Conservation (phyloP, 441 rosid genomes). For the Gossypium lobatum region DNA sequence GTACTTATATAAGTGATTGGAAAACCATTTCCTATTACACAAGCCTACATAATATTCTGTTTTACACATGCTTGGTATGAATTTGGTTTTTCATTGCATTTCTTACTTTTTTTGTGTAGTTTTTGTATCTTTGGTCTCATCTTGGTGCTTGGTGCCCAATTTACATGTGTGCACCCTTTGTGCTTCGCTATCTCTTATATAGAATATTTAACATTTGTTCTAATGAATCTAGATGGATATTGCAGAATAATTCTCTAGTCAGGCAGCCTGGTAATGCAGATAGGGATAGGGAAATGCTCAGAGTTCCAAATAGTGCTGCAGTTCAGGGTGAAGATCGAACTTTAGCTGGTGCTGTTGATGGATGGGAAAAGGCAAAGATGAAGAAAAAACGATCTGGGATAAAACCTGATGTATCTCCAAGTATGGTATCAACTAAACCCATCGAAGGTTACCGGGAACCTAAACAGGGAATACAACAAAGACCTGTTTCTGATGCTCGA, state of each 20-base stretch:
- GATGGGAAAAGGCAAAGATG: slow-evolving; percentile 97
- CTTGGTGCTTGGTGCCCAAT: not conserved
- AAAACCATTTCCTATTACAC: not conserved
- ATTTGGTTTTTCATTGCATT: not conserved
- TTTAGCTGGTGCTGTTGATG: slow-evolving; percentile 69
- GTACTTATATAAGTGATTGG: not conserved
- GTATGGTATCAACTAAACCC: slow-evolving; percentile 46
- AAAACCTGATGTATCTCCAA: slow-evolving; percentile 70
- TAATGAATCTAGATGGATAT: slow-evolving; percentile 52
- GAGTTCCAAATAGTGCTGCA: slow-evolving; percentile 50
- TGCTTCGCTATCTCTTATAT: slow-evolving; percentile 17
- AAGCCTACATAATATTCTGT: not conserved
- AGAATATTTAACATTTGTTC: slow-evolving; percentile 20
- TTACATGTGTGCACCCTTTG: slow-evolving; percentile 12
- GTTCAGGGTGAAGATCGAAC: slow-evolving; percentile 72
- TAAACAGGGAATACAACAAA: slow-evolving; percentile 76
- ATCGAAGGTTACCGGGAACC: slow-evolving; percentile 66
- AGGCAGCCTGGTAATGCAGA: slow-evolving; percentile 67
- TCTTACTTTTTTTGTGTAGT: not conserved
- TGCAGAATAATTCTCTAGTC: slow-evolving; percentile 55
- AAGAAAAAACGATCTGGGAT: slow-evolving; percentile 97
- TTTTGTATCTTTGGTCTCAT: slow-evolving; percentile 8
- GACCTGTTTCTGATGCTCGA: slow-evolving; percentile 52
- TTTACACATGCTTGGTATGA: not conserved
- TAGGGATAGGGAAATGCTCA: slow-evolving; percentile 68